phyloP scores from a whole-genome alignment of 1,284 basidiomycete genomes.

The Pyrrhoderma noxium region DNA sequence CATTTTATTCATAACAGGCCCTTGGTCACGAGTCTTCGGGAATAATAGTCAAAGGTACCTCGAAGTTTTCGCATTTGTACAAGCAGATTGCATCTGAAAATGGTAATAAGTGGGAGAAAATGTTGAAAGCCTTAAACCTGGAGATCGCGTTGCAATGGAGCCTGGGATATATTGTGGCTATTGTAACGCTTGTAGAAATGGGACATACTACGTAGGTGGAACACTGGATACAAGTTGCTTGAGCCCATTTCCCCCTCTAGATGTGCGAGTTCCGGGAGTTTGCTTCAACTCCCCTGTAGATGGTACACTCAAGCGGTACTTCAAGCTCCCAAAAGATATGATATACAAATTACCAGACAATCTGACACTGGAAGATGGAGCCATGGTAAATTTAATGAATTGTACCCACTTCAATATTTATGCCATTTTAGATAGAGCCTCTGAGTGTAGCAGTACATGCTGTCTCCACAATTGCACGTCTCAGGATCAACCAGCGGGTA shows the following conservation, averaged over 20 bases:
- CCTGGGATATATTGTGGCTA: slow-evolving; percentile 70
- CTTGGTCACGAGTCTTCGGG: slow-evolving; percentile 55
- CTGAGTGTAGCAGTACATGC: slow-evolving; percentile 89
- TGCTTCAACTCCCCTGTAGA: slow-evolving; percentile 88
- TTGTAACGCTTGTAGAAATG: slow-evolving; percentile 71
- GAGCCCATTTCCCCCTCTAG: slow-evolving; percentile 26
- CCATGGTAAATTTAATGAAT: slow-evolving; percentile 49
- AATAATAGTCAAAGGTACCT: slow-evolving; percentile 35
- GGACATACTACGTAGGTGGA: slow-evolving; percentile 62
- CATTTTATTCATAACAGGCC: background rate
- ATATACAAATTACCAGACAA: slow-evolving; percentile 67
- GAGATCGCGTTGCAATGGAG: slow-evolving; percentile 84
- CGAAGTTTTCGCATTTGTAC: no score
- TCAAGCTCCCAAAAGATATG: slow-evolving; percentile 67
- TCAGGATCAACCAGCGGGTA: slow-evolving; percentile 68
- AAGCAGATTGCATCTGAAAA: no score
- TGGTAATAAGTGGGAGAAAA: slow-evolving; percentile 52
- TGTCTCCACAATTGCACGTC: slow-evolving; percentile 68
- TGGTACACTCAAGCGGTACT: slow-evolving; percentile 83
- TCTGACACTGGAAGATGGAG: slow-evolving; percentile 76
- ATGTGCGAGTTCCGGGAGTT: slow-evolving; percentile 75
- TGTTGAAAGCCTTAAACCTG: slow-evolving; percentile 69
- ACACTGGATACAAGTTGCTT: background rate
- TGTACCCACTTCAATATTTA: background rate
- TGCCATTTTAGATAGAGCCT: slow-evolving; percentile 75